Conservation (phyloP, 1,284 basidiomycete species). For the Moesziomyces parantarcticus region DNA sequence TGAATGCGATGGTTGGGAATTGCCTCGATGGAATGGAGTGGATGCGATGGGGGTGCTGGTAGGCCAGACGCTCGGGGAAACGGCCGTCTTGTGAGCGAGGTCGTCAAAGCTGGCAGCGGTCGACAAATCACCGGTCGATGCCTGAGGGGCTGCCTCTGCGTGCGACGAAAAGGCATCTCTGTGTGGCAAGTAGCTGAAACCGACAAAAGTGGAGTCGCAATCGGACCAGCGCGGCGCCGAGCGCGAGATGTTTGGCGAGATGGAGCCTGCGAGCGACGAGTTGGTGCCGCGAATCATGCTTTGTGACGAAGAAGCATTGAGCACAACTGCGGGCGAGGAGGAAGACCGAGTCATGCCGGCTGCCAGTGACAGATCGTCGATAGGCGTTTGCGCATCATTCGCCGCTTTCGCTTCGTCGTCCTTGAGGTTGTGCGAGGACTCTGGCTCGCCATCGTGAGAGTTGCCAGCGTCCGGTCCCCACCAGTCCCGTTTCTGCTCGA, state of each 20-base stretch:
- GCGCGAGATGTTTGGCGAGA: slow-evolving; percentile 20
- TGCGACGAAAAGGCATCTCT: slow-evolving; percentile 30
- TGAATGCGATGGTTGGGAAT: slow-evolving; percentile 16
- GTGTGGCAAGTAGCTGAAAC: slow-evolving; percentile 57
- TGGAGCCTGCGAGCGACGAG: slow-evolving; percentile 1
- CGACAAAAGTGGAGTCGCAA: slow-evolving; percentile 52
- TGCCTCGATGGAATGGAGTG: slow-evolving; percentile 39
- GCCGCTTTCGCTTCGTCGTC: neutral
- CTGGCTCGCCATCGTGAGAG: slow-evolving; percentile 4
- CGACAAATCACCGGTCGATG: slow-evolving; percentile 34
- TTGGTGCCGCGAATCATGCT: slow-evolving; percentile 13
- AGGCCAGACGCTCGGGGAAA: slow-evolving; percentile 24
- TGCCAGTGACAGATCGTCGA: neutral
- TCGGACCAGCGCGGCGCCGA: slow-evolving; percentile 51
- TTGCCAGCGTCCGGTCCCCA: neutral
- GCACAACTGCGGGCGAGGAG: slow-evolving; percentile 32
- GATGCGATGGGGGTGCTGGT: slow-evolving; percentile 45
- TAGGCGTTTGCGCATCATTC: neutral
- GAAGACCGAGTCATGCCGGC: slow-evolving; percentile 29
- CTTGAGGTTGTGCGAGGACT: neutral
- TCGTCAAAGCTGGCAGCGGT: slow-evolving; percentile 35
- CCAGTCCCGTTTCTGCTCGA: slow-evolving; percentile 22
- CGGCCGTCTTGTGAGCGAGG: slow-evolving; percentile 2
- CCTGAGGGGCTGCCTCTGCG: neutral
- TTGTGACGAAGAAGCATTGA: slow-evolving; percentile 9